phyloP scores from a whole-genome alignment of 2,329 filamentous ascomycete genomes.

The Bertia moriformis region DNA sequence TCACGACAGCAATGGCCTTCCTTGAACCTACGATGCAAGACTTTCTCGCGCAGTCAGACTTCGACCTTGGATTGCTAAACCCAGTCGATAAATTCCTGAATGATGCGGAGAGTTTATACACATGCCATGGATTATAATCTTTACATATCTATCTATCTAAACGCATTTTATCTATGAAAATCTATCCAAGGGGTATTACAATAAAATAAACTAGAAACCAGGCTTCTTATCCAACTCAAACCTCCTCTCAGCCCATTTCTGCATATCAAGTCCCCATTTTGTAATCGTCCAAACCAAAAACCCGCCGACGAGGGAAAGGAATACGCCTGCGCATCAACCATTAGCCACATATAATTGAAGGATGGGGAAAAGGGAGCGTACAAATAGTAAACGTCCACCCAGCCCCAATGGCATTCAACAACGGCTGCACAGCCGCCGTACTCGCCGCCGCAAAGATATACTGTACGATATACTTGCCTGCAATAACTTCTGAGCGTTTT shows the following conservation, averaged over 20 bases:
- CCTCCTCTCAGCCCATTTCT: not conserved
- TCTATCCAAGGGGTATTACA: too few species aligned
- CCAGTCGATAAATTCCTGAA: constrained; percentile 17
- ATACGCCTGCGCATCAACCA: not conserved
- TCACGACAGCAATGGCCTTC: constrained; percentile 20
- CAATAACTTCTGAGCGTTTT: constrained; percentile 11
- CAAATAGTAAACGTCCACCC: constrained; percentile 6
- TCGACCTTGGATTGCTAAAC: constrained; percentile 14
- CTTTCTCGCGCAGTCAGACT: constrained; percentile 19
- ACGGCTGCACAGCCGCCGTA: constrained; percentile 10
- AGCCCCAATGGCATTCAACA: constrained; percentile 13
- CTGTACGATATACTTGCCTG: constrained; percentile 15
- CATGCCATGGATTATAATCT: constrained; percentile 3
- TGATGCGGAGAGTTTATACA: constrained; percentile 15
- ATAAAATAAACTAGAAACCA: too few species aligned
- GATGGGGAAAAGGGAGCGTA: not conserved
- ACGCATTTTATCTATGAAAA: too few species aligned
- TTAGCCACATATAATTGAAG: not conserved
- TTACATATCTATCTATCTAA: too few species aligned
- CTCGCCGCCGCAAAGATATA: constrained; percentile 11
- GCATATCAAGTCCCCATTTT: not conserved
- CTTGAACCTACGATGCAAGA: constrained; percentile 21
- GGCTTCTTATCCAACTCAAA: not conserved
- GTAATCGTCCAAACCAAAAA: not conserved
- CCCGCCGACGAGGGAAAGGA: not conserved